These are phyloP conservation scores for Fusarium haematococcum DNA, from an alignment of 2,329 filamentous ascomycete genomes.

Conservation along the genomic window DNA sequence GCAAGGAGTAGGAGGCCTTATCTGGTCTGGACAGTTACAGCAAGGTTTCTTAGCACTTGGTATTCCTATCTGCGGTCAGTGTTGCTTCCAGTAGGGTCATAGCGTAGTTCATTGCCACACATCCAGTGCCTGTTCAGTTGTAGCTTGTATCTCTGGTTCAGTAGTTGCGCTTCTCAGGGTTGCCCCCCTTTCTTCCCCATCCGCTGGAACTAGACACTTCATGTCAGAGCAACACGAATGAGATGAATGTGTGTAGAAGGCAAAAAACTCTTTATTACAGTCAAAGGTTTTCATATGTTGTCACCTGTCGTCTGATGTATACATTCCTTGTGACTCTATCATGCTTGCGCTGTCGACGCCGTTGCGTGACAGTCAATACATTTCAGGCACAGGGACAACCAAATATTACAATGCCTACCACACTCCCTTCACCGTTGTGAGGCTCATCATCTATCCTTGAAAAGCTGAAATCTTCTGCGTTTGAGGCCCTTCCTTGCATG, in stretches of 20 bases:
- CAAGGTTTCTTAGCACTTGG: neutral
- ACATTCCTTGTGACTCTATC: neutral
- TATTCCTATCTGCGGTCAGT: neutral
- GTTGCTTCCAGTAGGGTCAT: neutral
- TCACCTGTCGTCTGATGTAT: too few relatives aligned
- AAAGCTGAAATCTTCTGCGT: neutral
- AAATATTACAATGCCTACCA: neutral
- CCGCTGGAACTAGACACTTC: neutral
- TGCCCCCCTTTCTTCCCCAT: neutral
- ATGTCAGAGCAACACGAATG: neutral
- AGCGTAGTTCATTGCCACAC: too few relatives aligned
- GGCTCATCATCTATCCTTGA: neutral
- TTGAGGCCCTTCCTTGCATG: neutral
- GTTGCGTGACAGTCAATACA: neutral
- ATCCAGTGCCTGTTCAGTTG: neutral
- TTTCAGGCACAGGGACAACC: neutral
- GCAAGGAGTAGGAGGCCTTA: neutral
- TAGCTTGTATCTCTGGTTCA: neutral
- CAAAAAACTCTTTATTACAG: neutral
- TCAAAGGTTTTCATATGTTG: too few relatives aligned
- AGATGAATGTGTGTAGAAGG: neutral
- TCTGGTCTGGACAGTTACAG: neutral
- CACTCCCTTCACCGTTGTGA: neutral
- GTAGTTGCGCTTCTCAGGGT: neutral
- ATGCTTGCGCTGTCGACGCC: neutral